These are phyloP conservation scores for Xylaria sp. DNA, from an alignment of 2,329 filamentous ascomycete genomes.

Conservation along the genomic window DNA sequence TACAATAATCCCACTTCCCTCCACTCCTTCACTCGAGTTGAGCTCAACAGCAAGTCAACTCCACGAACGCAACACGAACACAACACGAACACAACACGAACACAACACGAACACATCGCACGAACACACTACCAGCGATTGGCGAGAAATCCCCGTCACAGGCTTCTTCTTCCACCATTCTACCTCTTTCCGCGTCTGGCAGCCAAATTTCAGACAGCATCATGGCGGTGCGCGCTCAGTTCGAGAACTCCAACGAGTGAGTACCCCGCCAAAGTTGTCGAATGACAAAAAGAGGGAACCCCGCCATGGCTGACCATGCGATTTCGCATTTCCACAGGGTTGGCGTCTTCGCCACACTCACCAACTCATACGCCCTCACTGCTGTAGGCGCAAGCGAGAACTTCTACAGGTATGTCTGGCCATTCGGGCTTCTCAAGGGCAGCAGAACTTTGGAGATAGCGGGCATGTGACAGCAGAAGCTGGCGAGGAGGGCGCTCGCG, in stretches of 20 bases:
- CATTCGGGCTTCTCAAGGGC: not conserved
- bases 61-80: too few relatives aligned
- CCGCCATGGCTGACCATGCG: slow-evolving; percentile 39
- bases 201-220: slow-evolving; percentile 44
- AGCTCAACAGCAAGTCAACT: slow-evolving; percentile 13
- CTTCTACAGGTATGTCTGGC: slow-evolving; percentile 81
- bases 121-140: not conserved
- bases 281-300: slow-evolving; percentile 31
- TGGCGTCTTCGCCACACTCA: slow-evolving; percentile 95
- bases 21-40: slow-evolving; percentile 11
- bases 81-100: slow-evolving; percentile 1
- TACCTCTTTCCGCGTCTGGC: slow-evolving; percentile 34
- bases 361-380: slow-evolving; percentile 95
- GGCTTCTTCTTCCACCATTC: slow-evolving; percentile 33
- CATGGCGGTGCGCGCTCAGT: slow-evolving; percentile 78
- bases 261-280: slow-evolving; percentile 52
- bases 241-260: slow-evolving; percentile 92
- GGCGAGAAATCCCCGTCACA: not conserved
- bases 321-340: slow-evolving; percentile 67
- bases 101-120: not conserved
- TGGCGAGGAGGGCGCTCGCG: not conserved
- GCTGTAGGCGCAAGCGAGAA: slow-evolving; percentile 96
- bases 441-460: not conserved
- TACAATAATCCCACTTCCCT: slow-evolving; percentile 35
- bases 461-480: slow-evolving; percentile 14